Conservation (phyloP, 2,329 filamentous ascomycete genomes). For the Diaporthe ilicicola region DNA sequence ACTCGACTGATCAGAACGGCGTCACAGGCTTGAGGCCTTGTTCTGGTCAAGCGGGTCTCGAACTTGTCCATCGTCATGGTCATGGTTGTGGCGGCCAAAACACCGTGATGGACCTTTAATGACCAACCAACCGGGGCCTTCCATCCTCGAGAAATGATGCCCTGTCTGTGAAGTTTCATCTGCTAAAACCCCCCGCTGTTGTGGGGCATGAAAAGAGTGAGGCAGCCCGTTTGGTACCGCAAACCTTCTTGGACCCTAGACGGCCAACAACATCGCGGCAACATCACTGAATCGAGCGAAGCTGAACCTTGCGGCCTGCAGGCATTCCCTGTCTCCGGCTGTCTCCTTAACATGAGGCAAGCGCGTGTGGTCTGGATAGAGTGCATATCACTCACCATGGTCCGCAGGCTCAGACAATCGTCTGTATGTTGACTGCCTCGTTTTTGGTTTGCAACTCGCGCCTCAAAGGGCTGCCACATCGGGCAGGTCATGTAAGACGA, state of each 20-base stretch:
- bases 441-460: neutral
- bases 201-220: constrained; percentile 18
- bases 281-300: constrained; percentile 5
- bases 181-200: neutral
- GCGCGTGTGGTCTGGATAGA: constrained; percentile 21
- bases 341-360: constrained; percentile 18
- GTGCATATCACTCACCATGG: neutral
- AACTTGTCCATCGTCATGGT: neutral
- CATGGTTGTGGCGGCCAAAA: constrained; percentile 6
- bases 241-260: neutral
- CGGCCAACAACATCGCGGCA: constrained; percentile 1
- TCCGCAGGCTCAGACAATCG: neutral
- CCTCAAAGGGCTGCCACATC: constrained; percentile 14
- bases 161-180: constrained; percentile 12
- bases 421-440: constrained; percentile 6
- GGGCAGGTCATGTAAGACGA: constrained; percentile 23
- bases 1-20: constrained; percentile 3
- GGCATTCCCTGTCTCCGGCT: constrained; percentile 22
- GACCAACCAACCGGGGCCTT: neutral
- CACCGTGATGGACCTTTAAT: neutral
- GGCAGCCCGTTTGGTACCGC: constrained; percentile 19
- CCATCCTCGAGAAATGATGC: constrained; percentile 16
- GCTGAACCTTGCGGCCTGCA: constrained; percentile 10
- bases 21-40: constrained; percentile 9
- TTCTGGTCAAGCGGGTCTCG: constrained; percentile 6